Evolutionary conservation across 2,329 filamentous ascomycete genomes (phyloP), one percentile per base, ranked within the genome.

Genomic region (Bipolaris oryzae): DNA sequence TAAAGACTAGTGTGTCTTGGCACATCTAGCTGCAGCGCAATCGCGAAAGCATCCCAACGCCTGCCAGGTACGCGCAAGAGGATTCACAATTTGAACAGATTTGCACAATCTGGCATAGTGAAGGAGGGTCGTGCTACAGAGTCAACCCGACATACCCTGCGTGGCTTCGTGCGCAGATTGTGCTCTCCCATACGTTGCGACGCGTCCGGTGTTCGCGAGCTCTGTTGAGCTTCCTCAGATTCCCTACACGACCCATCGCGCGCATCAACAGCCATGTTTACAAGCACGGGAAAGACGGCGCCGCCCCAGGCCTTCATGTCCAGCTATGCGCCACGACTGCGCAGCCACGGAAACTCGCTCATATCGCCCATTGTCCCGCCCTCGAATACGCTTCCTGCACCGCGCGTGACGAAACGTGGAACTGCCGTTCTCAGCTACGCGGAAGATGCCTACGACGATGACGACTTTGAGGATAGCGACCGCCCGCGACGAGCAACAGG

Each of bases 381-480:
- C 53, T 87, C 87, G 60, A 84, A 88, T 55, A 84, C 86, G n/a
- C 77, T 85, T 2, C 88, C 87, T 21, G 85, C 89, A 37, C 80
- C 91, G 68, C 87, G 94, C 74, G 96, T 91, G n/a, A 98, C 95
- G 7, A 98, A 99, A 81, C 89, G 95, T 77, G 95, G 95, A 55
- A 98, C 95, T 1, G 95, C 91, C 33, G 91, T 94, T 62, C 95
- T 98, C 78, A 99, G 97, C 79, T 99, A 99, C 74, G 94, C 95
- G 21, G 95, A 99, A 75, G 94, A 98, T 75, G 93, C 93, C 44
- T 96, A 89, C 72, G 94, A 97, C 64, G 92, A 88, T 53, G 90
- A 92, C 61, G 88, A 90, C 47, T 89, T 92, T 61, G 89, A 91
- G 53, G 82, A 85, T 57, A 85, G 91, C 62, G 88, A 94, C 61